Percentiles rank a stretch among this genome's conserved stretches.
phyloP scores from a whole-genome alignment of 306 rosid genomes.

The Cicer arietinum region DNA sequence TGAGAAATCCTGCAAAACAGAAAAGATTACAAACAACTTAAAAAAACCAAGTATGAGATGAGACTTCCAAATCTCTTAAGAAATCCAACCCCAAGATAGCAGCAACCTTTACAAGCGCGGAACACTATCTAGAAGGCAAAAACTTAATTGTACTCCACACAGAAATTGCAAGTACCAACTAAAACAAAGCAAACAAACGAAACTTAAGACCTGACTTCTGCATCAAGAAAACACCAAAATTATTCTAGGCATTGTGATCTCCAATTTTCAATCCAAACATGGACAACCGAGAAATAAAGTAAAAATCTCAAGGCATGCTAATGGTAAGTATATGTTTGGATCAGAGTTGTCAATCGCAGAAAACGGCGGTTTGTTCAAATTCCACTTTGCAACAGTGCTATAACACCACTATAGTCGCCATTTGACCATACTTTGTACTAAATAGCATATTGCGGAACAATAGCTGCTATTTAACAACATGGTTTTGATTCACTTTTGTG shows the following conservation, averaged over 20 bases:
- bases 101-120: neutral
- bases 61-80: neutral
- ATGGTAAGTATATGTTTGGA: no score
- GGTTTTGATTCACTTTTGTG: no score
- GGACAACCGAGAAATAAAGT: neutral
- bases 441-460: no score
- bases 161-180: neutral
- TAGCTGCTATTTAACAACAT: no score
- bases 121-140: slow-evolving; percentile 11
- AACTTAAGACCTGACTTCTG: neutral
- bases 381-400: no score
- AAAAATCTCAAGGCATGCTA: neutral
- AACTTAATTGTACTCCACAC: neutral
- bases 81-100: slow-evolving; percentile 8
- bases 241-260: neutral
- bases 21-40: neutral
- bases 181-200: neutral
- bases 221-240: neutral
- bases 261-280: neutral
- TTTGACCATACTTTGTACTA: no score
- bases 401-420: no score
- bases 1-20: no score
- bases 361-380: no score
- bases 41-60: neutral
- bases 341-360: no score